Evolutionary conservation across 148 eudicot species (phyloP).

Genomic region (Camellia japonica): DNA sequence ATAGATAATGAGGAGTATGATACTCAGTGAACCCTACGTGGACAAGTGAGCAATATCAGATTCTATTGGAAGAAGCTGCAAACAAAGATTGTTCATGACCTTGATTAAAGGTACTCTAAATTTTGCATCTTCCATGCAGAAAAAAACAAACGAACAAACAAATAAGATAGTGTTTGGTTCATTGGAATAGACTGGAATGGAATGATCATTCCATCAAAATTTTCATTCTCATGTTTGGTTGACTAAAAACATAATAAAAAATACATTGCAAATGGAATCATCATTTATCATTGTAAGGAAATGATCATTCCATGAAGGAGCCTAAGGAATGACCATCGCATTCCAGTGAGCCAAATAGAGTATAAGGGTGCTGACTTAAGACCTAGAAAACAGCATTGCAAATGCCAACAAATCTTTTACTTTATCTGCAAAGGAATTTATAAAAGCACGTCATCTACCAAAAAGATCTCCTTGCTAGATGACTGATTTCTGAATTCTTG

Average conservation of each 20-base stretch:
- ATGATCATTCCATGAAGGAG: no score
- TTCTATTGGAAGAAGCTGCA: not conserved
- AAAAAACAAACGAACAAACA: not conserved
- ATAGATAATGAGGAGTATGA: constrained; percentile 65
- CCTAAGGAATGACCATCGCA: no score
- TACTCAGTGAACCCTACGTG: constrained; percentile 55
- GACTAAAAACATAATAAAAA: no score
- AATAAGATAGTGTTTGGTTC: no score
- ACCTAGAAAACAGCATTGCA: not conserved
- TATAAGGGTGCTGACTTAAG: not conserved
- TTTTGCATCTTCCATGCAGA: not conserved
- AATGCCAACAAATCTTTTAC: not conserved
- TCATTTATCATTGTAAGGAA: no score
- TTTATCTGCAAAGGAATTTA: not conserved
- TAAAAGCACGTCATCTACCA: not conserved
- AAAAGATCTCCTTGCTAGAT: not conserved
- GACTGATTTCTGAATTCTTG: not conserved
- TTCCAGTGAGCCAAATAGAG: no score
- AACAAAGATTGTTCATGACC: not conserved
- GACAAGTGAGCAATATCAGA: constrained; percentile 11
- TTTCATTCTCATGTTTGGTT: no score
- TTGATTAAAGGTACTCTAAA: not conserved
- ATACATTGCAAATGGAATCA: no score
- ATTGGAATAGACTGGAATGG: no score
- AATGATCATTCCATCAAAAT: no score